Percentiles rank a stretch among this genome's conserved stretches.
phyloP scores from a whole-genome alignment of 202 grass and related monocot genomes.

The Brachypodium distachyon region DNA sequence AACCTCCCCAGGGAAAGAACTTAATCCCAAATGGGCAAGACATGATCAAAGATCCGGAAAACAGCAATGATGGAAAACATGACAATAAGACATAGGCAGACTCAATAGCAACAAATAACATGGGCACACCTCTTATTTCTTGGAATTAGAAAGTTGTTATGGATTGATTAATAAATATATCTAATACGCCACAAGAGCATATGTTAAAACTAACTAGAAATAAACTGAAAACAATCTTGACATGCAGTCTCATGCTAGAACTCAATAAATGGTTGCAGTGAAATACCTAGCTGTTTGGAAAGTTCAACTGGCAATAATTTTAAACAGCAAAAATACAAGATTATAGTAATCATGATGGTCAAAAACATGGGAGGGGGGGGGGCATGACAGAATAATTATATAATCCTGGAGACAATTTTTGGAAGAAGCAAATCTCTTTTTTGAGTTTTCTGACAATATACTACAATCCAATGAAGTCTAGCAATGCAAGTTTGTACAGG shows the following conservation, averaged over 20 bases:
- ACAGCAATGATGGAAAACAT: neutral
- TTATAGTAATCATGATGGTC: neutral
- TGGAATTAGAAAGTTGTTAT: neutral
- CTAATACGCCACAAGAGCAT: neutral
- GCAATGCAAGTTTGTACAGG: neutral
- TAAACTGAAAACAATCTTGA: neutral
- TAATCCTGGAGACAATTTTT: neutral
- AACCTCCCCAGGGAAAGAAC: neutral
- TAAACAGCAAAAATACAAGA: neutral
- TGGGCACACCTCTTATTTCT: neutral
- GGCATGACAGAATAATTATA: neutral
- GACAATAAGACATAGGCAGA: neutral
- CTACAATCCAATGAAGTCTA: neutral
- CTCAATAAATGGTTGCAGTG: neutral
- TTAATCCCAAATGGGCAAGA: neutral
- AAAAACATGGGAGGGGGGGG: no score
- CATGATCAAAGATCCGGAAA: neutral
- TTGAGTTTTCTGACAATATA: neutral
- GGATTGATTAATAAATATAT: neutral
- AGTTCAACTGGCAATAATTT: neutral
- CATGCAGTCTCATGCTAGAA: neutral
- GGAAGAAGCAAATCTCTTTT: neutral
- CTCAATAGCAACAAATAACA: neutral
- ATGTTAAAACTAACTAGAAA: neutral
- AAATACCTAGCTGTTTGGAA: neutral